Percentiles rank a stretch among this genome's conserved stretches.
Evolutionary conservation across 305 asterid species (phyloP).

Genomic region (Rubia peregrina): DNA sequence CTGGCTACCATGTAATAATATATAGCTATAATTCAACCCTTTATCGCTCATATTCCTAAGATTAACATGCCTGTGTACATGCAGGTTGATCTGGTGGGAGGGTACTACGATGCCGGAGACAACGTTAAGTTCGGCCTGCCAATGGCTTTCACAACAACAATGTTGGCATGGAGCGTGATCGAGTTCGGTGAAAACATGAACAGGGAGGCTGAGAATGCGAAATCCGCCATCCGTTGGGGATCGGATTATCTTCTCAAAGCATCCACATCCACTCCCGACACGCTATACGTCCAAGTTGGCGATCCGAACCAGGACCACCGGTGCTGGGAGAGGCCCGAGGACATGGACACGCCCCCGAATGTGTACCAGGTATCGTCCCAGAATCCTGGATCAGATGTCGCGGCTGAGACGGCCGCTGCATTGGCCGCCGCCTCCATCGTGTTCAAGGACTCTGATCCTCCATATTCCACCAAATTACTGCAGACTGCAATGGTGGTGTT

Average conservation of each 20-base stretch:
- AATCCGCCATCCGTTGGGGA: conserved; percentile 69
- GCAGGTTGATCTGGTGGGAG: conserved; percentile 77
- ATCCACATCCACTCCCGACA: conserved; percentile 50
- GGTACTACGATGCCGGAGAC: conserved; percentile 91
- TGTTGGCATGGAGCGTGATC: conserved; percentile 75
- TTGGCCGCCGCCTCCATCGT: conserved; percentile 81
- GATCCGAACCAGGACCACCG: conserved; percentile 66
- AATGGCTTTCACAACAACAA: conserved; percentile 82
- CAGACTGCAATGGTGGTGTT: conserved; percentile 63
- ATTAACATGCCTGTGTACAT: no score
- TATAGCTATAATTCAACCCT: no score
- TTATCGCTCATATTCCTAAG: neutral
- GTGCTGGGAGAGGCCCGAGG: conserved; percentile 93
- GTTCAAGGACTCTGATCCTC: conserved; percentile 64
- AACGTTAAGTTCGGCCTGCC: conserved; percentile 79
- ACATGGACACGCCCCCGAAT: conserved; percentile 72
- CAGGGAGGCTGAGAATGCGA: conserved; percentile 38
- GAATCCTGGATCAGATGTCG: conserved; percentile 87
- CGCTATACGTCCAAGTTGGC: conserved; percentile 81
- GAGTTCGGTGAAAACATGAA: conserved; percentile 61
- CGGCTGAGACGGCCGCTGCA: conserved; percentile 91
- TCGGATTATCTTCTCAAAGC: conserved; percentile 77
- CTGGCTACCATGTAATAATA: conserved; percentile 42
- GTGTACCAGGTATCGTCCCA: conserved; percentile 58
- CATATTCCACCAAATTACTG: conserved; percentile 51